A percentile compares a stretch with the other conserved stretches of the same genome.
These are phyloP conservation scores for Phialemonium atrogriseum DNA, from an alignment of 2,329 filamentous ascomycete species.

Conservation along the genomic window DNA sequence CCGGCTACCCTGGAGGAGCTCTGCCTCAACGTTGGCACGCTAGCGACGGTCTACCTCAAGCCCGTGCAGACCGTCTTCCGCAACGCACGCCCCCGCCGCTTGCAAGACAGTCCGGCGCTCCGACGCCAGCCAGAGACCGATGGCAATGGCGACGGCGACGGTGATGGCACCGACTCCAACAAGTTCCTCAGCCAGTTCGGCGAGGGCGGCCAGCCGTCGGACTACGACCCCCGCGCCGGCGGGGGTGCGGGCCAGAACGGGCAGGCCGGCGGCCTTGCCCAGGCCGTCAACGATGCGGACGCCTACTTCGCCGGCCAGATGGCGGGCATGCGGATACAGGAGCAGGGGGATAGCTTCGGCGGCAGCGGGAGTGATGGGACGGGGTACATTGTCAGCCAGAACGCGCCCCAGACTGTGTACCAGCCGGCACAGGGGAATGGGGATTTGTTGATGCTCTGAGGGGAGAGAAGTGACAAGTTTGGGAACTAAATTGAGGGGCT, in stretches of 20 bases:
- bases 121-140: constrained; percentile 63
- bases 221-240: constrained; percentile 35
- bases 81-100: constrained; percentile 68
- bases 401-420: constrained; percentile 67
- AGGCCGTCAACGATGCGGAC: constrained; percentile 77
- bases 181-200: constrained; percentile 55
- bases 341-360: constrained; percentile 56
- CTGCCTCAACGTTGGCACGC: constrained; percentile 90
- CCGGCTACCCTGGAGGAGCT: constrained; percentile 89
- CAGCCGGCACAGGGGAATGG: constrained; percentile 63
- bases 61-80: constrained; percentile 96
- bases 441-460: constrained; percentile 62
- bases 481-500: background rate
- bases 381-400: constrained; percentile 72
- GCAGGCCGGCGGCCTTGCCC: constrained; percentile 48
- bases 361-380: constrained; percentile 40
- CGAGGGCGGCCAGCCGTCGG: constrained; percentile 40
- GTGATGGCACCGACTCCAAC: constrained; percentile 37
- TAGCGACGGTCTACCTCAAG: constrained; percentile 96
- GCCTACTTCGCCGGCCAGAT: constrained; percentile 81
- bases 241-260: constrained; percentile 13
- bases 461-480: background rate
- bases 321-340: constrained; percentile 60
- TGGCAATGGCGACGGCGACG: constrained; percentile 34
- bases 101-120: constrained; percentile 77